Conservation (phyloP, 208 protist species). For the Naegleria lovaniensis region DNA sequence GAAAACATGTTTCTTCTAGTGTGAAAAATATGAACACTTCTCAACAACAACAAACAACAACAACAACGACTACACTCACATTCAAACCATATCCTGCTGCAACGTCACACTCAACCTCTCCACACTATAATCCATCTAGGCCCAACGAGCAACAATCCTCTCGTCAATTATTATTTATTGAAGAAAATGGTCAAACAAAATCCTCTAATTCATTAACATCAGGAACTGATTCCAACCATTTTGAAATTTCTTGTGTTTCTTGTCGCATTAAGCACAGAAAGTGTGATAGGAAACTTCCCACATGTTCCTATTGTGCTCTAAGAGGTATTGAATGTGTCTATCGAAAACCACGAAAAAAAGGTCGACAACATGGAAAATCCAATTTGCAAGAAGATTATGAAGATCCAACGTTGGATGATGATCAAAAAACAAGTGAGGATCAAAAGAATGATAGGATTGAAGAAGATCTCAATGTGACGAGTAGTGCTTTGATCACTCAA, state of each 20-base stretch:
- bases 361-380: not conserved
- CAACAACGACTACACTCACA: not conserved
- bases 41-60: not conserved
- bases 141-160: not conserved
- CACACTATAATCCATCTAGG: too few species aligned
- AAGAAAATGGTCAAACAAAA: not conserved
- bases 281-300: not conserved
- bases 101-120: not conserved
- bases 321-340: not conserved
- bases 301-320: not conserved
- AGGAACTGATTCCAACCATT: not conserved
- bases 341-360: not conserved
- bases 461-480: too few species aligned
- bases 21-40: too few species aligned
- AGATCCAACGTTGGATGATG: not conserved
- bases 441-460: too few species aligned
- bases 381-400: not conserved
- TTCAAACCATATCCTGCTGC: not conserved
- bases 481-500: too few species aligned
- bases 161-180: not conserved
- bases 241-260: not conserved
- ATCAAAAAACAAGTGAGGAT: not conserved
- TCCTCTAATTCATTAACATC: not conserved
- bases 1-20: too few species aligned
- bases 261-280: not conserved